Evolutionary conservation across 1,139 yeast genomes (phyloP).

Genomic region (Lodderomyces oxycetoniae): DNA sequence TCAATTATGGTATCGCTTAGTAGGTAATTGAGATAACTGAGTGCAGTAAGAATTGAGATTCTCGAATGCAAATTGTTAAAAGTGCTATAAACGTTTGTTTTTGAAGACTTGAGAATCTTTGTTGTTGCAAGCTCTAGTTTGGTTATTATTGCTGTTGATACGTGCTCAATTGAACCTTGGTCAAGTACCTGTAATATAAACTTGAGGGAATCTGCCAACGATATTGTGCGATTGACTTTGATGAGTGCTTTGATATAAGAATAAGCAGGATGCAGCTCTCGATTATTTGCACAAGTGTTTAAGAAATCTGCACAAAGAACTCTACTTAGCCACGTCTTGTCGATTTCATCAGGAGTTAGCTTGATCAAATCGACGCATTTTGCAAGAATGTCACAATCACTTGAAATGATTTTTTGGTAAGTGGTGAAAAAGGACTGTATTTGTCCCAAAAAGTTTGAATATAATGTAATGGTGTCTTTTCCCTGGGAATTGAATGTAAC

Average conservation of each 20-base stretch:
- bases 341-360: constrained; percentile 4
- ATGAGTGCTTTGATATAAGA: too few relatives aligned
- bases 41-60: constrained; percentile 19
- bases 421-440: neutral
- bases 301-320: constrained; percentile 3
- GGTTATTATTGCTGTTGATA: neutral
- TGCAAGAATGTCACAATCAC: too few relatives aligned
- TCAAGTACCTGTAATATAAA: constrained; percentile 26
- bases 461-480: too few relatives aligned
- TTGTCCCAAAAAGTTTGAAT: neutral
- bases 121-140: neutral
- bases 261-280: too few relatives aligned
- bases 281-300: constrained; percentile 1
- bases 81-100: constrained; percentile 4
- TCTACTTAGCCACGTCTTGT: constrained; percentile 5
- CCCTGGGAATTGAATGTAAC: too few relatives aligned
- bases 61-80: constrained; percentile 24
- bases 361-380: constrained; percentile 6
- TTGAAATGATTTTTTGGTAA: neutral
- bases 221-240: too few relatives aligned
- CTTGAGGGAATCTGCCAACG: constrained; percentile 13
- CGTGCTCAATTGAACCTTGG: too few relatives aligned
- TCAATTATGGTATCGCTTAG: constrained; percentile 17
- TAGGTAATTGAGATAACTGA: constrained; percentile 18
- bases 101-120: constrained; percentile 1